phyloP scores from a whole-genome alignment of 2,329 filamentous ascomycete species.

The Macrophomina pseudophaseolina region DNA sequence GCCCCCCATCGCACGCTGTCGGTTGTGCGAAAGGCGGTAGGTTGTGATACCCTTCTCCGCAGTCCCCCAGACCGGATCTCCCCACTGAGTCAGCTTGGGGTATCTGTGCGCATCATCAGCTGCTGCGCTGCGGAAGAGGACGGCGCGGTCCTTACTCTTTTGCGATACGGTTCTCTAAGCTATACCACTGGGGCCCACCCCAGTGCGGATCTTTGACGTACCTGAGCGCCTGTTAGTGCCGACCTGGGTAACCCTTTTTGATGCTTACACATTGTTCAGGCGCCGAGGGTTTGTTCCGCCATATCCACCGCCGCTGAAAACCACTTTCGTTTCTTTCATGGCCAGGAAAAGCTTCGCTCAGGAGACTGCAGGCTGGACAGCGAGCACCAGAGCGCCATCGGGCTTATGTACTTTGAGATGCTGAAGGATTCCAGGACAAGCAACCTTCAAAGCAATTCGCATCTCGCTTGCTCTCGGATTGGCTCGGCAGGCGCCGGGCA shows the following conservation, averaged over 20 bases:
- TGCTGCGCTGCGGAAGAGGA: not conserved
- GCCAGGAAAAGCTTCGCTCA: not conserved
- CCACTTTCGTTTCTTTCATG: not conserved
- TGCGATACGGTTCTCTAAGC: constrained; percentile 12
- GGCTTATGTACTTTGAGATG: not conserved
- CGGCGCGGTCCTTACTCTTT: not conserved
- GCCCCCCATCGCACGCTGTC: constrained; percentile 84
- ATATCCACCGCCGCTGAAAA: not conserved
- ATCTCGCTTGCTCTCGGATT: not conserved
- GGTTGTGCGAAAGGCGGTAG: constrained; percentile 84
- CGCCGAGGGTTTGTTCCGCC: not conserved
- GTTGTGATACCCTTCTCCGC: constrained; percentile 64
- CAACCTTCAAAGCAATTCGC: too few species aligned
- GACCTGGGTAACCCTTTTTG: rapidly evolving
- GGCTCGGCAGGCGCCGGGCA: not conserved
- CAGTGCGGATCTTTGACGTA: constrained; percentile 15
- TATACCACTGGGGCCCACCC: constrained; percentile 12
- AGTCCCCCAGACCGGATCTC: constrained; percentile 14
- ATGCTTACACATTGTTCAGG: not conserved
- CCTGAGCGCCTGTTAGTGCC: not conserved
- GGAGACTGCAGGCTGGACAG: too few species aligned
- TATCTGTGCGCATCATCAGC: not conserved
- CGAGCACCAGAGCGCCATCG: not conserved
- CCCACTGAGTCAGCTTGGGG: constrained; percentile 7
- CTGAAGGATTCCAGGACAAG: not conserved